Conservation (phyloP, 2,329 filamentous ascomycete genomes). For the Sporothrix variecibatus region DNA sequence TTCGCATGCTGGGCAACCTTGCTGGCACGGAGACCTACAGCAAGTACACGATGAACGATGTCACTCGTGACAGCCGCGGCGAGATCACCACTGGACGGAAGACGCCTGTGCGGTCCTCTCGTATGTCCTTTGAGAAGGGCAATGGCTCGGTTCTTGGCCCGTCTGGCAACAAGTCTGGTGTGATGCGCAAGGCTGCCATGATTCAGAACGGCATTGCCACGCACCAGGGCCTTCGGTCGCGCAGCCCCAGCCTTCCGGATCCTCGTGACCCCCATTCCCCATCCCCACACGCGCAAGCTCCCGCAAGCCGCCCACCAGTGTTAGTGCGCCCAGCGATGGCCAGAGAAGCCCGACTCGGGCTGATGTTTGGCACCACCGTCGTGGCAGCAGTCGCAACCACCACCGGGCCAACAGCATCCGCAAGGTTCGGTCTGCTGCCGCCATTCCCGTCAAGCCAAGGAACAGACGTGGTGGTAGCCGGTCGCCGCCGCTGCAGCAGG, state of each 20-base stretch:
- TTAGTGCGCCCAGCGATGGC: constrained; percentile 69
- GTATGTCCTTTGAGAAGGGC: constrained; percentile 43
- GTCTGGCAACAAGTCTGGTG: constrained; percentile 50
- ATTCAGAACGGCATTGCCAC: constrained; percentile 76
- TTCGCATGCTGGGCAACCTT: constrained; percentile 41
- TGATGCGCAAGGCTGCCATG: constrained; percentile 76
- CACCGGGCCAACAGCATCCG: constrained; percentile 67
- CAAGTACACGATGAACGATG: constrained; percentile 44
- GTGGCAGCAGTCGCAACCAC: constrained; percentile 49
- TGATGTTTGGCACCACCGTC: constrained; percentile 58
- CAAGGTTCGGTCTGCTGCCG: constrained; percentile 81
- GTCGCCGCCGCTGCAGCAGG: constrained; percentile 54
- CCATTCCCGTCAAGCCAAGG: constrained; percentile 59
- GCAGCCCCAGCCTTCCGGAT: constrained; percentile 67
- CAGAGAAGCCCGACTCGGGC: constrained; percentile 72
- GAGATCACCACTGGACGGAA: constrained; percentile 36
- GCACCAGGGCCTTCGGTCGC: constrained; percentile 60
- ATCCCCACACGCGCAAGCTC: constrained; percentile 90
- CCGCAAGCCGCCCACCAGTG: constrained; percentile 66
- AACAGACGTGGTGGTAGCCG: constrained; percentile 50
- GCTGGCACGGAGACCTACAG: constrained; percentile 48
- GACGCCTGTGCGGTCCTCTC: constrained; percentile 37
- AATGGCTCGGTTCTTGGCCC: constrained; percentile 42
- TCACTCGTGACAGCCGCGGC: constrained; percentile 35
- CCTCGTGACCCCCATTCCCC: constrained; percentile 77